Percentiles rank a stretch among this genome's conserved stretches.
Conservation (phyloP, 805 yeast species). For the Metschnikowia lunata region DNA sequence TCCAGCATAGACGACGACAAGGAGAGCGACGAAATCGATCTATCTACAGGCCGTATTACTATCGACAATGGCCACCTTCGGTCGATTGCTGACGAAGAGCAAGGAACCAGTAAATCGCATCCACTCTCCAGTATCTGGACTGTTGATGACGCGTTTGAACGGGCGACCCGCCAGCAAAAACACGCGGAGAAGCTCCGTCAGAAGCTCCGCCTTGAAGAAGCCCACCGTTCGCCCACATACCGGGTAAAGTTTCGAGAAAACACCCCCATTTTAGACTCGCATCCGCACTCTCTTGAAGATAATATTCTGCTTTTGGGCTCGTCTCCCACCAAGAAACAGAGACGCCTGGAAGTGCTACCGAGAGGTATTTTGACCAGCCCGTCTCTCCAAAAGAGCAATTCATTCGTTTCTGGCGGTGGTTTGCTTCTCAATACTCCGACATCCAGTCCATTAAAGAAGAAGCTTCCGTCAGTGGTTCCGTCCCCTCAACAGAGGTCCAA, state of each 20-base stretch:
- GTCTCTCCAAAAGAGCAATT: background rate
- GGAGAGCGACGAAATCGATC: conserved; percentile 64
- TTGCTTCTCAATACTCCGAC: background rate
- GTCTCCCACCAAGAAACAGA: conserved; percentile 27
- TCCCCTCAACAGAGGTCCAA: background rate
- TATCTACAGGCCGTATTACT: conserved; percentile 57
- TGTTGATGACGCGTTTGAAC: conserved; percentile 27
- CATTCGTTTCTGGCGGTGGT: too few relatives aligned
- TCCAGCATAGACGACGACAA: conserved; percentile 42
- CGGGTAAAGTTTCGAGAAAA: too few relatives aligned
- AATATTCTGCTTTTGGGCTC: conserved; percentile 26
- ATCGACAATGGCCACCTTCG: conserved; percentile 68
- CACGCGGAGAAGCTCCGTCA: conserved; percentile 10
- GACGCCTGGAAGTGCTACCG: background rate
- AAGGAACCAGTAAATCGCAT: conserved; percentile 8
- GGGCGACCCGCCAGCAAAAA: conserved; percentile 12
- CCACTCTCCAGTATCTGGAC: conserved; percentile 36
- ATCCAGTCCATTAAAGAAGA: conserved; percentile 5
- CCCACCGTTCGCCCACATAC: too few relatives aligned
- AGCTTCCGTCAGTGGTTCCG: background rate
- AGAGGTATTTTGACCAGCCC: background rate
- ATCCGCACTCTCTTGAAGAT: conserved; percentile 14
- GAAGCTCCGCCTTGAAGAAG: conserved; percentile 5
- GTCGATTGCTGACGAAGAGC: conserved; percentile 28
- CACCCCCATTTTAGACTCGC: conserved; percentile 1